These are phyloP conservation scores for Hippophae tibetana DNA, from an alignment of 306 rosid genomes.

Conservation along the genomic window DNA sequence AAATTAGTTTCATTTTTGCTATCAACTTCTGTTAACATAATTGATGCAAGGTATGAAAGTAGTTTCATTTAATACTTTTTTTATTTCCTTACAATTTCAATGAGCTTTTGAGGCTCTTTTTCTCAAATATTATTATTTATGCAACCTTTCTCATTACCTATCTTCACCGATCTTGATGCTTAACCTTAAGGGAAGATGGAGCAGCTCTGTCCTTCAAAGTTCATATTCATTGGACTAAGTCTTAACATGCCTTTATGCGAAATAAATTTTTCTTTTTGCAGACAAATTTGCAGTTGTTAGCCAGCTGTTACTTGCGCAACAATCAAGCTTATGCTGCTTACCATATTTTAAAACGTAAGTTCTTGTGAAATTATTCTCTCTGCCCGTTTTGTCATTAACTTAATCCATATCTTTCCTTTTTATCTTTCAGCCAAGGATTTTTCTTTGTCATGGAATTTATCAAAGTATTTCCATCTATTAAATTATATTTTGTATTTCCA, in stretches of 20 bases:
- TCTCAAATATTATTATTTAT: too few relatives aligned
- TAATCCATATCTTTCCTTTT: not conserved
- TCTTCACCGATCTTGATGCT: not conserved
- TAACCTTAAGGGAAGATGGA: not conserved
- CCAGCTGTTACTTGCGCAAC: slow-evolving; percentile 77
- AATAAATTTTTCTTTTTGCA: slow-evolving; percentile 20
- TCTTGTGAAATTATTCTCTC: not conserved
- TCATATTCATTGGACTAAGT: not conserved
- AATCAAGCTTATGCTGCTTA: slow-evolving; percentile 83
- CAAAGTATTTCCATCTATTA: slow-evolving; percentile 19
- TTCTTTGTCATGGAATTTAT: slow-evolving; percentile 7
- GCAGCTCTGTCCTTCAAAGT: not conserved
- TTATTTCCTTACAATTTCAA: too few relatives aligned
- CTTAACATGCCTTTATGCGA: not conserved
- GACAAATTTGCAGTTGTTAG: slow-evolving; percentile 79
- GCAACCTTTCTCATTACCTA: too few relatives aligned
- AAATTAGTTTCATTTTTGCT: too few relatives aligned
- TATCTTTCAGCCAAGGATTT: slow-evolving; percentile 7
- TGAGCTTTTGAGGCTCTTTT: too few relatives aligned
- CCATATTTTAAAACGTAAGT: slow-evolving; percentile 71
- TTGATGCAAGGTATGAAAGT: too few relatives aligned
- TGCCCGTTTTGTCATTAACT: not conserved
- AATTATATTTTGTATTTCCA: slow-evolving; percentile 16
- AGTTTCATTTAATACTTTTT: too few relatives aligned
- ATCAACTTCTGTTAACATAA: too few relatives aligned